Evolutionary conservation across 148 eudicot species (phyloP), one percentile per base, ranked within the genome.

Genomic region (Nepenthes gracilis): DNA sequence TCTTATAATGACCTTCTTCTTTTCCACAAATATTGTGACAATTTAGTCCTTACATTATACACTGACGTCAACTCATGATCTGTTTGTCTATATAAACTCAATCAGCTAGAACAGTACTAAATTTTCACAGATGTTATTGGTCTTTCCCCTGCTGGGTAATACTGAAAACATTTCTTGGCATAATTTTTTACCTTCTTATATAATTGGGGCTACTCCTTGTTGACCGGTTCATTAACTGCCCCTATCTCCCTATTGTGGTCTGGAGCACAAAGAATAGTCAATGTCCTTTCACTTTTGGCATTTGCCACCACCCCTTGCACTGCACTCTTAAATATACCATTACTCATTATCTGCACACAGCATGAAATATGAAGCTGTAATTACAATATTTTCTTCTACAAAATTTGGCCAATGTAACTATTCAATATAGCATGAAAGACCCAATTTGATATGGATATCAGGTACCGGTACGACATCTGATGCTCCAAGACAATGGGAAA

Each of bases 251-350:
- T 55, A 4, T 23, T 49, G 1, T 43, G 32, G 2, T 62, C 64
- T 12, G 60, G 70, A 9, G 9, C 7, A 23, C 56, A 57, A 61
- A 67, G 69, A 54, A 67, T 37, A 0, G 75, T 70, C 34, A 75
- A 9, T 6, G 79, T 62, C 65, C 71, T 75, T 55, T 59, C 75
- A 36, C 50, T 70, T 43, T 75, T 65, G 2, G 51, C 49, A 47
- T 67, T 75, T 5, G 71, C 50, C 53, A 67, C 61, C 43, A 67
- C 79, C 57, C 72, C 67, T 58, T 75, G 75, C 57, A 70, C 3
- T 9, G 68, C 56, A 61, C 75, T 67, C 64, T 71, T 67, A 60
- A 69, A 61, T 58, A 60, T 62, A 54, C 74, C 70, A 15, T 69
- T 69, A 32, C 64, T 69, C 74, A 70, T 62, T 60, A 70, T 67